phyloP scores from a whole-genome alignment of 495 filamentous ascomycete species.

The Viridothelium virens region DNA sequence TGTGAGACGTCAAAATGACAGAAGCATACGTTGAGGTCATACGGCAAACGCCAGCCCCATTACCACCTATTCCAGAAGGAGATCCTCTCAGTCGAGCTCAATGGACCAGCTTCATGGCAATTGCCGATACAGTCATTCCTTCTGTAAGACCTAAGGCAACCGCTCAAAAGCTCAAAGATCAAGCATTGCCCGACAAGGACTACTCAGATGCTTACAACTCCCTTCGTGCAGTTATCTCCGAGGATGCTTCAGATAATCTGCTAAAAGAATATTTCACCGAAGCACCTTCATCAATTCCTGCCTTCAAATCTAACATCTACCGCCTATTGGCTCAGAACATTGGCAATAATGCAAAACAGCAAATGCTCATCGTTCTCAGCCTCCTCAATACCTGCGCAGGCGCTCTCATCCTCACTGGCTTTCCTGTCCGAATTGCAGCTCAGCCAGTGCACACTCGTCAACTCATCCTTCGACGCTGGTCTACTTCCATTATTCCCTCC shows the following conservation, averaged over 20 bases:
- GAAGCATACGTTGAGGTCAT: slow-evolving; percentile 8
- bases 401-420: slow-evolving; percentile 32
- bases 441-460: slow-evolving; percentile 31
- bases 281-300: slow-evolving; percentile 25
- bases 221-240: slow-evolving; percentile 14
- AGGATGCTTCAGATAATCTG: slow-evolving; percentile 18
- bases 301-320: slow-evolving; percentile 24
- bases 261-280: slow-evolving; percentile 27
- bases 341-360: slow-evolving; percentile 23
- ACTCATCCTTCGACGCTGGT: slow-evolving; percentile 29
- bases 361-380: slow-evolving; percentile 26
- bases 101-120: slow-evolving; percentile 33
- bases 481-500: slow-evolving; percentile 25
- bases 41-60: slow-evolving; percentile 22
- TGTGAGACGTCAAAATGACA: slow-evolving; percentile 2
- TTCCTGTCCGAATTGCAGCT: slow-evolving; percentile 26
- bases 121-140: slow-evolving; percentile 33
- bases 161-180: slow-evolving; percentile 23
- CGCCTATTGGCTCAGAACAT: slow-evolving; percentile 22
- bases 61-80: slow-evolving; percentile 26
- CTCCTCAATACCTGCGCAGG: slow-evolving; percentile 30
- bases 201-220: slow-evolving; percentile 22
- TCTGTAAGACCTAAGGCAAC: slow-evolving; percentile 23
- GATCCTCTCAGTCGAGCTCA: slow-evolving; percentile 31
- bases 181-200: slow-evolving; percentile 25